These are phyloP conservation scores for Annulohypoxylon bovei DNA, from an alignment of 495 filamentous ascomycete genomes.

Conservation along the genomic window DNA sequence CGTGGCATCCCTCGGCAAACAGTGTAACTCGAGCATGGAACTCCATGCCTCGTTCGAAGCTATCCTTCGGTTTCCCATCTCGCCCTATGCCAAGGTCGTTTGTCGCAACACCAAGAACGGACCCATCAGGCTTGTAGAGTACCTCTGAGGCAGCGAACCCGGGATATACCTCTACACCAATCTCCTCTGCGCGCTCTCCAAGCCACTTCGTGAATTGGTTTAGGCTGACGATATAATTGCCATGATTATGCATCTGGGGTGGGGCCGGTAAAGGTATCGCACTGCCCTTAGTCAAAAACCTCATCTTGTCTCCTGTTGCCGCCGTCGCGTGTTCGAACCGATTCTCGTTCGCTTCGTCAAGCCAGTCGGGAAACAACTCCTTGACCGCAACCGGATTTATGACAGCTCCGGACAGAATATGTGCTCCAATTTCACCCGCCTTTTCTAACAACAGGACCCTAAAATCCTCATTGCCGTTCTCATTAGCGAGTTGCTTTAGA, in stretches of 20 bases:
- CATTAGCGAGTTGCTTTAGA: slow-evolving; percentile 94
- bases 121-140: slow-evolving; percentile 85
- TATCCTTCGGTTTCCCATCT: slow-evolving; percentile 84
- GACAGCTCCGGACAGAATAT: slow-evolving; percentile 96
- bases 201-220: slow-evolving; percentile 96
- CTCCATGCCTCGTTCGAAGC: slow-evolving; percentile 98
- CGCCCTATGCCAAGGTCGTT: slow-evolving; percentile 90
- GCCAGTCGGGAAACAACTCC: slow-evolving; percentile 94
- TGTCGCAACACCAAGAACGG: slow-evolving; percentile 93
- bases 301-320: slow-evolving; percentile 85
- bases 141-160: slow-evolving; percentile 96
- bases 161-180: slow-evolving; percentile 98
- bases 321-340: slow-evolving; percentile 87
- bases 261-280: slow-evolving; percentile 85
- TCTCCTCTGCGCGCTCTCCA: slow-evolving; percentile 90
- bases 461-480: slow-evolving; percentile 95
- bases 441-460: slow-evolving; percentile 94
- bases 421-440: slow-evolving; percentile 92
- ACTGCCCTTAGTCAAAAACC: slow-evolving; percentile 86
- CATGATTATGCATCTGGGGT: slow-evolving; percentile 98
- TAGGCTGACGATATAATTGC: slow-evolving; percentile 96
- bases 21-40: slow-evolving; percentile 94
- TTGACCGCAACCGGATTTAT: slow-evolving; percentile 89
- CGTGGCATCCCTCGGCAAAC: slow-evolving; percentile 97
- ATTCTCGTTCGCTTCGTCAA: slow-evolving; percentile 82